phyloP scores from a whole-genome alignment of 495 filamentous ascomycete genomes.

The Oidiodendron maius region DNA sequence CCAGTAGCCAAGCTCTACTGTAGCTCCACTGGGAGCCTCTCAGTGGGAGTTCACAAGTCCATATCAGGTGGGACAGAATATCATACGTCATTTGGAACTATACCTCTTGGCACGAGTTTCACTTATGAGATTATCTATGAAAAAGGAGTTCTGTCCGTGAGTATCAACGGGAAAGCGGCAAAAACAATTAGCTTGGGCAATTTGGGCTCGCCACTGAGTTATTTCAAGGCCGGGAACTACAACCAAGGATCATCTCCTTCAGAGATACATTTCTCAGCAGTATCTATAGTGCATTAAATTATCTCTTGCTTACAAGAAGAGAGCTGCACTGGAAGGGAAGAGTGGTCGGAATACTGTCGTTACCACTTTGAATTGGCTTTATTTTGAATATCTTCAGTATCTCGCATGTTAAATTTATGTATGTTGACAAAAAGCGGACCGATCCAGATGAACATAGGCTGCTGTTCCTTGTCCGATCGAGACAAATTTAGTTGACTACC shows the following conservation, averaged over 20 bases:
- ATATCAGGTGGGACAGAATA: conserved; percentile 20
- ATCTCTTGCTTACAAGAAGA: no score
- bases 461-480: no score
- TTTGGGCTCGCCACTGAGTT: conserved; percentile 27
- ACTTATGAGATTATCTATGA: conserved; percentile 31
- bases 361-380: no score
- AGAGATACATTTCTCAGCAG: conserved; percentile 26
- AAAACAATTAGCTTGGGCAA: conserved; percentile 24
- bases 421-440: no score
- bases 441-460: no score
- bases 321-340: no score
- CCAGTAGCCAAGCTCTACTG: conserved; percentile 35
- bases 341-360: no score
- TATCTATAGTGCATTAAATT: not conserved
- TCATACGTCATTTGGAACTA: conserved; percentile 22
- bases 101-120: conserved; percentile 25
- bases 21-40: conserved; percentile 22
- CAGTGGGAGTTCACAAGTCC: conserved; percentile 28
- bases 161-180: conserved; percentile 25
- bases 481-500: no score
- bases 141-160: conserved; percentile 21
- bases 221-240: conserved; percentile 42
- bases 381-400: no score
- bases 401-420: no score
- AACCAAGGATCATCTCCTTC: conserved; percentile 29